Percentiles rank a stretch among this genome's conserved stretches.
Evolutionary conservation across 2,329 filamentous ascomycete species (phyloP).

Genomic region (Parafenestella ontariensis): DNA sequence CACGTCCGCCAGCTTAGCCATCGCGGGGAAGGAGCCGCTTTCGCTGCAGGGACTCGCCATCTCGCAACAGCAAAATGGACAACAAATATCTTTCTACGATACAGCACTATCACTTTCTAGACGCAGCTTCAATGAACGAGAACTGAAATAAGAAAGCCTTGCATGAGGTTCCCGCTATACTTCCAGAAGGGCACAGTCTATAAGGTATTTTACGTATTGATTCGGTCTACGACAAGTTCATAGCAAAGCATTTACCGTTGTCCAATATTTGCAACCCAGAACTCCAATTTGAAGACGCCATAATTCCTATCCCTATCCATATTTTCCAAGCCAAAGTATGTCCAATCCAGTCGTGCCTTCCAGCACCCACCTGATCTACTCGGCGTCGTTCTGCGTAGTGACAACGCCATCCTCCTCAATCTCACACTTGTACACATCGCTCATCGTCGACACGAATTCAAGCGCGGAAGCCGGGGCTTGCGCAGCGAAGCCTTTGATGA

Average conservation of each 20-base stretch:
- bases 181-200: neutral
- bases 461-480: constrained; percentile 74
- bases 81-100: too few relatives aligned
- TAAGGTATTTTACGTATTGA: neutral
- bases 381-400: constrained; percentile 43
- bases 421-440: constrained; percentile 65
- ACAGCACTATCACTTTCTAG: neutral
- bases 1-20: constrained; percentile 25
- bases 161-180: neutral
- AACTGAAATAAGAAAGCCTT: neutral
- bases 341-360: neutral
- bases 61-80: too few relatives aligned
- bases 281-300: neutral
- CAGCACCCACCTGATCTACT: neutral
- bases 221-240: neutral
- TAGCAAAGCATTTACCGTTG: neutral
- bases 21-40: constrained; percentile 24
- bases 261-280: neutral
- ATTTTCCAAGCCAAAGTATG: neutral
- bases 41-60: constrained; percentile 6
- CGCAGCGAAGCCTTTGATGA: constrained; percentile 76
- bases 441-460: constrained; percentile 69
- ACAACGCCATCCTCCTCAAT: constrained; percentile 82
- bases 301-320: too few relatives aligned
- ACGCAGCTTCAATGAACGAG: neutral